Evolutionary conservation across 441 rosid genomes (phyloP).

Genomic region (Brassica hybrid): DNA sequence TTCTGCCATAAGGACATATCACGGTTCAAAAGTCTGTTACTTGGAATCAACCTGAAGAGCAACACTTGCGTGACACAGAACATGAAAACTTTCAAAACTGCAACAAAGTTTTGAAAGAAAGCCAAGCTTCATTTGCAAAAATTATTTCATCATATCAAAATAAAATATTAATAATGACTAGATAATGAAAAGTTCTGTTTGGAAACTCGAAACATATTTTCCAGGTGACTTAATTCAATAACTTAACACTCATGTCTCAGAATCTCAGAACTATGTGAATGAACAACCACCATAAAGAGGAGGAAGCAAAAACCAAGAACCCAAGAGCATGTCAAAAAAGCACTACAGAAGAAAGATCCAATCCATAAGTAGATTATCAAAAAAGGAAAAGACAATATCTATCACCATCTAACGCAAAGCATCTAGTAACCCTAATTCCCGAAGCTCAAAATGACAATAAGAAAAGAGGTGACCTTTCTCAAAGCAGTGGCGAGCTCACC

Average conservation of each 20-base stretch:
- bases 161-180: not conserved
- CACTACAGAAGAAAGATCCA: not conserved
- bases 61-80: not conserved
- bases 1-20: not conserved
- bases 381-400: not conserved
- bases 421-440: not conserved
- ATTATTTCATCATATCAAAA: not conserved
- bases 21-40: not conserved
- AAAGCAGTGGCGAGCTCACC: constrained; percentile 95
- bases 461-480: constrained; percentile 63
- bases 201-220: not conserved
- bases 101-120: constrained; percentile 7
- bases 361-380: not conserved
- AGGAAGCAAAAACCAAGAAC: not conserved
- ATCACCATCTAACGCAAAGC: not conserved
- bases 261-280: not conserved
- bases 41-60: not conserved
- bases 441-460: not conserved
- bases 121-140: not conserved
- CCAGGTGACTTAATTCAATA: not conserved
- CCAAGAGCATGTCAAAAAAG: not conserved
- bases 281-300: not conserved
- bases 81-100: not conserved
- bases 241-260: not conserved
- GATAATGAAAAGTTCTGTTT: not conserved